Evolutionary conservation across 2,329 filamentous ascomycete genomes (phyloP), one percentile per base, ranked within the genome.

Genomic region (Fusarium chaquense): DNA sequence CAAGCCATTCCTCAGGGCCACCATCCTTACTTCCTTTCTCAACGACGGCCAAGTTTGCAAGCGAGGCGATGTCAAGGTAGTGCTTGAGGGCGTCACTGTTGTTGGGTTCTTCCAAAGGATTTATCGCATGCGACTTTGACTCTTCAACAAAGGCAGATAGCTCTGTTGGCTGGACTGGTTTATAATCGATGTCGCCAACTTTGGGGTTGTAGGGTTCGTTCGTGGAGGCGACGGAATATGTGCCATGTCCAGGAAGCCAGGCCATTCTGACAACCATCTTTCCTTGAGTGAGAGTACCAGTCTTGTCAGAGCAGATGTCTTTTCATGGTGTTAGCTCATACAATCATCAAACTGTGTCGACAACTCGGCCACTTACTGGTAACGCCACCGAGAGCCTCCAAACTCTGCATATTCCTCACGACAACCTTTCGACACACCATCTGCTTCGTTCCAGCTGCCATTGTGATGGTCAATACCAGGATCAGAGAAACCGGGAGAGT

Each of bases 1-100:
- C 88, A 56, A 86, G 83, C 90, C 90, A 92, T 57, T 84, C 81
- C 15, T 76, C 77, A n/a, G 86, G 79, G 4, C 81, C 83, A 66
- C 33, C 58, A 8, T 61, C 50, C 18, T 46, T 87, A 81, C 68
- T 88, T 84, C 58, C 44, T 13, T 63, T 57, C 41, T 46, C 49
- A 3, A 92, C 85, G 35, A 84, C 83, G 3, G 90, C 88, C 22
- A 92, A 78, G 72, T 92, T 92, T 28, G 89, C 89, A 50, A 91
- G 83, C 1, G 89, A 86, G 7, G 89, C 87, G 33, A 90, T 84
- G 58, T 89, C 86, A 40, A 92, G 83, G 70, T 87, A 90, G 9
- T 86, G 81, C 66, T 84, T 79, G 5, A 92, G 78, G 2, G 78
- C 74, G 6, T 78, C 61, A 59, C 86, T 85, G 28, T 82, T 75